Percentiles rank a stretch among this genome's conserved stretches.
Conservation (phyloP, 1,284 basidiomycete species). For the Apiotrichum montevideense region DNA sequence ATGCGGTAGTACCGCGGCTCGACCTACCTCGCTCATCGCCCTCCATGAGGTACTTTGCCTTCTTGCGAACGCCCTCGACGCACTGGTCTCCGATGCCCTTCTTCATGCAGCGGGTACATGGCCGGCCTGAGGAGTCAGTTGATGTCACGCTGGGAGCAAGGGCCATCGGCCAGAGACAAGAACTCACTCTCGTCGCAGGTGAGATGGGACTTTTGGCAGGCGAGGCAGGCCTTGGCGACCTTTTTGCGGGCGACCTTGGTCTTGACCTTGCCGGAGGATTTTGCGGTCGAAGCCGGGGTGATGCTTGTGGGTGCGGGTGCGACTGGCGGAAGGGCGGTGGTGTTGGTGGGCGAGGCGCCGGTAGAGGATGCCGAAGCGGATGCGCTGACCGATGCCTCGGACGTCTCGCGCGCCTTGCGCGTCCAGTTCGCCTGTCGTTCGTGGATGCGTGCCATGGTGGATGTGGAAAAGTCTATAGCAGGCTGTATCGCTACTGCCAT, state of each 20-base stretch:
- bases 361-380: constrained; percentile 6
- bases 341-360: background rate
- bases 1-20: background rate
- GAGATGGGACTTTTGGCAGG: constrained; percentile 89
- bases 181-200: constrained; percentile 89
- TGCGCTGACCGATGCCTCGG: constrained; percentile 7
- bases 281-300: background rate
- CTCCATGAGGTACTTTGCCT: constrained; percentile 93
- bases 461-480: background rate
- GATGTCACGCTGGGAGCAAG: background rate
- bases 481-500: no score
- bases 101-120: constrained; percentile 90
- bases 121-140: constrained; percentile 61
- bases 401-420: constrained; percentile 7
- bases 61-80: constrained; percentile 91
- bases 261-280: constrained; percentile 1
- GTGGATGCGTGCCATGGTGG: constrained; percentile 8
- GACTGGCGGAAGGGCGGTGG: background rate
- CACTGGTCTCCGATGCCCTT: constrained; percentile 85
- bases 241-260: constrained; percentile 56
- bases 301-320: background rate
- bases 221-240: constrained; percentile 66
- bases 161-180: background rate
- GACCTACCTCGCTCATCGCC: constrained; percentile 75
- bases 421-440: constrained; percentile 7